Evolutionary conservation across 2,329 filamentous ascomycete species (phyloP).

Genomic region (Zasmidium angulare): DNA sequence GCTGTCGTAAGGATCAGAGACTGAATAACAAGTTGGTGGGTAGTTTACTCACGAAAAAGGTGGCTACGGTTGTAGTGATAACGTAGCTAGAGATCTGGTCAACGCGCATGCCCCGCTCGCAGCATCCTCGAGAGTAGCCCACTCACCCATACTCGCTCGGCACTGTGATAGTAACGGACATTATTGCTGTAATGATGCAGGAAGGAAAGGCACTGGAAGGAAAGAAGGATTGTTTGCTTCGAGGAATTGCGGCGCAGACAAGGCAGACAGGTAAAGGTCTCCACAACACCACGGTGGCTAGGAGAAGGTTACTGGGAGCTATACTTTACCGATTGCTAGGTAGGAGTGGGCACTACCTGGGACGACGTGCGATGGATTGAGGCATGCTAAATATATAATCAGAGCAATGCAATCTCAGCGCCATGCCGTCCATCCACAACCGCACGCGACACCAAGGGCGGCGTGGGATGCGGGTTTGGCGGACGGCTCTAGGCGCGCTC

Average conservation of each 20-base stretch:
- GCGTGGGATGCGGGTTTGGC: neutral
- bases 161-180: conserved; percentile 40
- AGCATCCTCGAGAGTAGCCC: neutral
- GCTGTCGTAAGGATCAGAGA: conserved; percentile 23
- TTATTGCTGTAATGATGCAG: conserved; percentile 6
- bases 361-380: neutral
- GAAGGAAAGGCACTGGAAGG: neutral
- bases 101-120: conserved; percentile 1
- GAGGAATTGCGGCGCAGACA: too few relatives aligned
- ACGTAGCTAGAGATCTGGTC: conserved; percentile 49
- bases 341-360: neutral
- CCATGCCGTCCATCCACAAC: conserved; percentile 2
- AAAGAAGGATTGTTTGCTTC: too few relatives aligned
- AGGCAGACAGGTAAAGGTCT: neutral
- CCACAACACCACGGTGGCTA: neutral
- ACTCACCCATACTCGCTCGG: conserved; percentile 52
- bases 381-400: neutral
- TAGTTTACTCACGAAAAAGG: conserved; percentile 44
- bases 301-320: neutral
- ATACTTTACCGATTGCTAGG: neutral
- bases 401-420: conserved; percentile 6
- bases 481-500: neutral
- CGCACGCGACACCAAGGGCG: neutral
- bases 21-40: neutral
- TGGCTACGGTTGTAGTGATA: conserved; percentile 54